Percentiles rank a stretch among this genome's conserved stretches.
Conservation (phyloP, 495 filamentous ascomycete species). For the Neurospora sp. region DNA sequence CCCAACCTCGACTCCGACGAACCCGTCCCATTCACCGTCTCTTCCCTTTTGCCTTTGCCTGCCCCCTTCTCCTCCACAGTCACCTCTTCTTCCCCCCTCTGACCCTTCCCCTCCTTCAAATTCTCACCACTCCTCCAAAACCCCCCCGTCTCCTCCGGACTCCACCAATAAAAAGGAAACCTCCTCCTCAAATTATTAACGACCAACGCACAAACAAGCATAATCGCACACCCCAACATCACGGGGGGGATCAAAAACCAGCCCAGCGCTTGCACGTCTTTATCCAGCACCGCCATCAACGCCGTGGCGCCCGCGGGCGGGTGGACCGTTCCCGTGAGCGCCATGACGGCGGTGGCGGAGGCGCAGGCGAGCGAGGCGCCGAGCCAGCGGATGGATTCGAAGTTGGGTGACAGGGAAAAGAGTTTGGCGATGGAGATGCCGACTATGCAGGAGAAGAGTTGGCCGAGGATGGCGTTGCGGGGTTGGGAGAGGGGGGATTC, state of each 20-base stretch:
- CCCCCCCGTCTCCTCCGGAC: slow-evolving; percentile 32
- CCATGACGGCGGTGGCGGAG: slow-evolving; percentile 60
- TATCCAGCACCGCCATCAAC: slow-evolving; percentile 59
- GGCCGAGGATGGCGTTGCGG: slow-evolving; percentile 63
- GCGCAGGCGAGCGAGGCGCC: slow-evolving; percentile 62
- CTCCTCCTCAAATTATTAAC: slow-evolving; percentile 68
- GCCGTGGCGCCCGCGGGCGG: slow-evolving; percentile 87
- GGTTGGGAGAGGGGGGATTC: slow-evolving; percentile 80
- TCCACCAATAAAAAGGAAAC: slow-evolving; percentile 77
- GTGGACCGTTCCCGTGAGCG: slow-evolving; percentile 67
- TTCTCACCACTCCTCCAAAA: no score
- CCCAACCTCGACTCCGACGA: background rate
- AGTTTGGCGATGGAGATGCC: slow-evolving; percentile 60
- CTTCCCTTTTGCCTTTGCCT: background rate
- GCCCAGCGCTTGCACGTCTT: slow-evolving; percentile 45
- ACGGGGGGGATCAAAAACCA: slow-evolving; percentile 67
- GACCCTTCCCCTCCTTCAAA: background rate
- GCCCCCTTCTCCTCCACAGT: background rate
- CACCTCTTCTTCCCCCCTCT: background rate
- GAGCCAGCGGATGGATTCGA: slow-evolving; percentile 50
- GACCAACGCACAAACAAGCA: slow-evolving; percentile 55
- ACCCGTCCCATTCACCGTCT: background rate
- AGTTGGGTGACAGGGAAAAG: slow-evolving; percentile 48
- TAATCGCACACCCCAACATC: slow-evolving; percentile 51
- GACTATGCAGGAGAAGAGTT: slow-evolving; percentile 54